Conservation (phyloP, 805 yeast species). For the Yamadazyma laniorum region DNA sequence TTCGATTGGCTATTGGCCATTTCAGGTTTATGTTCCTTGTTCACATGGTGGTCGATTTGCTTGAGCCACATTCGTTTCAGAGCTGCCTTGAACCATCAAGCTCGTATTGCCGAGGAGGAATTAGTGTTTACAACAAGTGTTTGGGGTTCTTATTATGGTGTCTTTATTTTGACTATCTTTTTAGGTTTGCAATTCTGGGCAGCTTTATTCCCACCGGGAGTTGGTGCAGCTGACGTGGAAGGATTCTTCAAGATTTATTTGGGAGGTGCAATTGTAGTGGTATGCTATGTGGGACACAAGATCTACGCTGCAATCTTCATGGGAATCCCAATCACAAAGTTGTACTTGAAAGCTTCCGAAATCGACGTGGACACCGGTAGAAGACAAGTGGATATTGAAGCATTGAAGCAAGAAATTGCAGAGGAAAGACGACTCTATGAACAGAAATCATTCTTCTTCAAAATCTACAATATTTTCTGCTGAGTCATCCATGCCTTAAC, state of each 20-base stretch:
- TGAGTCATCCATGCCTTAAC: too few species aligned
- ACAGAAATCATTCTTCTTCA: conserved; percentile 14
- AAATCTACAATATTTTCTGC: conserved; percentile 18
- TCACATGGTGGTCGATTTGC: conserved; percentile 31
- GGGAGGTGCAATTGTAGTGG: conserved; percentile 43
- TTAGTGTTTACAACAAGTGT: conserved; percentile 27
- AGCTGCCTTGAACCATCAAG: conserved; percentile 21
- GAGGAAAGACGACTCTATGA: conserved; percentile 32
- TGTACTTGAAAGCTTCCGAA: conserved; percentile 43
- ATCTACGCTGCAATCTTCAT: conserved; percentile 33
- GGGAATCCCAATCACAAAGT: conserved; percentile 29
- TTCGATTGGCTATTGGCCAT: conserved; percentile 32
- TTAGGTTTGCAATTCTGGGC: conserved; percentile 39
- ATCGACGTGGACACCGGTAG: conserved; percentile 65
- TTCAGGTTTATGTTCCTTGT: conserved; percentile 28
- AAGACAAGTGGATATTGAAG: conserved; percentile 54
- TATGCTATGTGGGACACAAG: conserved; percentile 53
- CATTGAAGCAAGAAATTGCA: conserved; percentile 49
- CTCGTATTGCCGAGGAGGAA: conserved; percentile 27
- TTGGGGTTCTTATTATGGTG: conserved; percentile 34
- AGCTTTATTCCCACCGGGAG: conserved; percentile 35
- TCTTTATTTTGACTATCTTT: conserved; percentile 24
- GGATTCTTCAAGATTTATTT: conserved; percentile 55
- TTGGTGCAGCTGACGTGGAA: conserved; percentile 30
- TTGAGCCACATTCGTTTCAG: conserved; percentile 31